Conservation (phyloP, 139 green algal genomes). For the Picochlorum sp. region DNA sequence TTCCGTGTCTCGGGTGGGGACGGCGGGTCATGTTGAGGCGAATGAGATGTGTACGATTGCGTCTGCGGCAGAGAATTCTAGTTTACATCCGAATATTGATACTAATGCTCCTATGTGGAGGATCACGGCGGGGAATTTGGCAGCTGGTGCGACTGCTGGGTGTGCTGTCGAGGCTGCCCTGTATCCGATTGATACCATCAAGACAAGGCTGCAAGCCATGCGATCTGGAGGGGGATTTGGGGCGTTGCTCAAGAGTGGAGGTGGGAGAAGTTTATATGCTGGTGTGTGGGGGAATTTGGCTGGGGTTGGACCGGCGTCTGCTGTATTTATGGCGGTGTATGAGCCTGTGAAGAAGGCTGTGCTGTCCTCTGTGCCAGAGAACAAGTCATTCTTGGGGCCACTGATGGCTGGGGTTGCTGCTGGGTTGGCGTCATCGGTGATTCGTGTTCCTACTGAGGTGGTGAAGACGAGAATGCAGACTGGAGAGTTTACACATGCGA, state of each 20-base stretch:
- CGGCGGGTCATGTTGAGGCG: neutral
- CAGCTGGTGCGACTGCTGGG: slow-evolving; percentile 69
- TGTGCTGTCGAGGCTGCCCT: slow-evolving; percentile 81
- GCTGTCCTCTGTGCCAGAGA: slow-evolving; percentile 23
- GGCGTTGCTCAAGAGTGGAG: slow-evolving; percentile 61
- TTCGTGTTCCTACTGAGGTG: slow-evolving; percentile 94
- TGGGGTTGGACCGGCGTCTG: slow-evolving; percentile 76
- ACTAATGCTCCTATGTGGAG: slow-evolving; percentile 46
- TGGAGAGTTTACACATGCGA: slow-evolving; percentile 54
- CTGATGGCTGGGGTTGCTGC: slow-evolving; percentile 55
- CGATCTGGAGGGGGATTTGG: slow-evolving; percentile 62
- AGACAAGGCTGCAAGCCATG: slow-evolving; percentile 90
- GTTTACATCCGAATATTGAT: neutral
- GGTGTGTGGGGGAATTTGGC: slow-evolving; percentile 77
- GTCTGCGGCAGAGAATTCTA: slow-evolving; percentile 6
- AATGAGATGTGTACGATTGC: slow-evolving; percentile 19
- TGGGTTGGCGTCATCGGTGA: slow-evolving; percentile 72
- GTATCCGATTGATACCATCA: slow-evolving; percentile 99
- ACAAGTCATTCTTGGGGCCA: slow-evolving; percentile 42
- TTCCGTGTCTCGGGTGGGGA: neutral
- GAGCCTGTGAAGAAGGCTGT: slow-evolving; percentile 78
- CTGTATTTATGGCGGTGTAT: slow-evolving; percentile 91
- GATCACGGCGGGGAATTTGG: slow-evolving; percentile 57
- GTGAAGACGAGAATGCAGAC: slow-evolving; percentile 94
- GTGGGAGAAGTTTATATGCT: slow-evolving; percentile 76